Evolutionary conservation across 768 basidiomycete genomes (phyloP).

Genomic region (Leccinum longicurvipes): DNA sequence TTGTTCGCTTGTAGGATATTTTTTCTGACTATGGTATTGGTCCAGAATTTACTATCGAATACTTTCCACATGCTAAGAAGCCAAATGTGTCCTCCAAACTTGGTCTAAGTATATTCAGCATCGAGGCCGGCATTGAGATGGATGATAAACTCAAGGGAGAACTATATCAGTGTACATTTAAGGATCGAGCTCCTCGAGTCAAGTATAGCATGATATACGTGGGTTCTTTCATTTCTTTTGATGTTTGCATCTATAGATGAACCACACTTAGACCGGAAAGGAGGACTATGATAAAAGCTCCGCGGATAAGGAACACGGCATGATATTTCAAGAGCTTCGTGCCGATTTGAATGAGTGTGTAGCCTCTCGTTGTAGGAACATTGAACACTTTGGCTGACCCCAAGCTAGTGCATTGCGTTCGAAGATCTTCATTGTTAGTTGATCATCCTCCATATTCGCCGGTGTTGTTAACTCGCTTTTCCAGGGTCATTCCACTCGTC

Average conservation of each 20-base stretch:
- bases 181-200: neutral
- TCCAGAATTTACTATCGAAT: neutral
- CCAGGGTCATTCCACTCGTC: slow-evolving; percentile 11
- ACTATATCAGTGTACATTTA: neutral
- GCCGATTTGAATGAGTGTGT: slow-evolving; percentile 14
- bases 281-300: slow-evolving; percentile 2
- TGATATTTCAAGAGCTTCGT: slow-evolving; percentile 6
- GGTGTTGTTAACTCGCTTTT: neutral
- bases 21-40: neutral
- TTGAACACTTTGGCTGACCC: neutral
- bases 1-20: neutral
- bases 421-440: slow-evolving; percentile 75
- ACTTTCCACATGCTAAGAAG: neutral
- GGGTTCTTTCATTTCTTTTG: neutral
- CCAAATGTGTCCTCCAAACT: slow-evolving; percentile 3
- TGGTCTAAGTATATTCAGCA: slow-evolving; percentile 27
- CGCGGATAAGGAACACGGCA: neutral
- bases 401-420: slow-evolving; percentile 53
- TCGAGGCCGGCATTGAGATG: slow-evolving; percentile 1
- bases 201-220: slow-evolving; percentile 12
- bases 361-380: neutral
- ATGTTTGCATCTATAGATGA: neutral
- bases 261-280: slow-evolving; percentile 2
- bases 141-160: neutral
- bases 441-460: neutral